Evolutionary conservation across 306 rosid genomes (phyloP).

Genomic region (Astragalus membranaceus): DNA sequence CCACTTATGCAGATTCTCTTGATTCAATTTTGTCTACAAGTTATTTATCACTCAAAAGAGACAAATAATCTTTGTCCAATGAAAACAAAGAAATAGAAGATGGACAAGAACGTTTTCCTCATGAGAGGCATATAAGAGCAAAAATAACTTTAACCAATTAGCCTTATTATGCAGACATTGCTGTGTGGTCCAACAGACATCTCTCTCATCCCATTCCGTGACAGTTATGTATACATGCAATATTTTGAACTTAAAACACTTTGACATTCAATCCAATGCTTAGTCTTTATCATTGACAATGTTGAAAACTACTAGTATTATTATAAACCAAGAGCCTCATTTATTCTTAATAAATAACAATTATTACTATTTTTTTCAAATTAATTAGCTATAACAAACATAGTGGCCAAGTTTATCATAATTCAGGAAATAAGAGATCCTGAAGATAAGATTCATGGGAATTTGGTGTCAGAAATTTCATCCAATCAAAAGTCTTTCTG

Average conservation of each 20-base stretch:
- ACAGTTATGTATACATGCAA: conserved; percentile 1
- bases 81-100: not conserved
- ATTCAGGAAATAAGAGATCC: conserved; percentile 25
- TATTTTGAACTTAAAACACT: not conserved
- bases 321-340: not conserved
- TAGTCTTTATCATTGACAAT: conserved; percentile 4
- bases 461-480: conserved; percentile 52
- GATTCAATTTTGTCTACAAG: not conserved
- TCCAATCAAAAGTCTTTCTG: conserved; percentile 40
- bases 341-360: no score
- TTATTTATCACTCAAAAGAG: conserved; percentile 2
- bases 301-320: not conserved
- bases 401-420: conserved; percentile 24
- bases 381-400: not conserved
- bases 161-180: conserved; percentile 24
- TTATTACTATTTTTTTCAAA: not conserved
- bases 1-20: not conserved
- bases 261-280: not conserved
- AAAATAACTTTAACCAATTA: conserved; percentile 3
- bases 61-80: conserved; percentile 11
- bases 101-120: conserved; percentile 3
- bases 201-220: conserved; percentile 32
- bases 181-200: conserved; percentile 32
- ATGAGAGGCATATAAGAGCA: conserved; percentile 14
- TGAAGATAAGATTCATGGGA: conserved; percentile 38